Conservation (phyloP, 2,329 filamentous ascomycete species). For the Fusarium nurragi region DNA sequence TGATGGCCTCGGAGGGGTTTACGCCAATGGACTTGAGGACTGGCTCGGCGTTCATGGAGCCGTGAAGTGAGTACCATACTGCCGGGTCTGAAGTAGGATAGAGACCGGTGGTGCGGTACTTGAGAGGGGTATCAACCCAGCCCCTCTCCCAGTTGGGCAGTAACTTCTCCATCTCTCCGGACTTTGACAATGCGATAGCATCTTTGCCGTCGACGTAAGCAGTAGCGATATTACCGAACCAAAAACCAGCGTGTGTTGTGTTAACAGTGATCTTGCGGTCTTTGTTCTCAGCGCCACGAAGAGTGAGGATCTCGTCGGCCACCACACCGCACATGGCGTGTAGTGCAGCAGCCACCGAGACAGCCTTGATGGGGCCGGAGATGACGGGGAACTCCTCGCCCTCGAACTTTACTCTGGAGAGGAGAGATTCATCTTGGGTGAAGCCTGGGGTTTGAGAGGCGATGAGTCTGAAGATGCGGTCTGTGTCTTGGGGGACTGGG, state of each 20-base stretch:
- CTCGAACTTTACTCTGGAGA: slow-evolving; percentile 10
- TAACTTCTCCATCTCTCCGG: background rate
- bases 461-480: slow-evolving; percentile 12
- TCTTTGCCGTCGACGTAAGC: slow-evolving; percentile 9
- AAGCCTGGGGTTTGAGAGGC: slow-evolving; percentile 17
- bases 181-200: background rate
- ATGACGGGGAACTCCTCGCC: slow-evolving; percentile 5
- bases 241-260: slow-evolving; percentile 5
- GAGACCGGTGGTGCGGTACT: slow-evolving; percentile 45
- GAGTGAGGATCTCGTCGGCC: slow-evolving; percentile 13
- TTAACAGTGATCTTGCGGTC: slow-evolving; percentile 7
- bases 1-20: background rate
- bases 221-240: slow-evolving; percentile 22
- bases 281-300: background rate
- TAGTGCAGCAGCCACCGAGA: slow-evolving; percentile 8
- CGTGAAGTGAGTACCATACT: slow-evolving; percentile 62
- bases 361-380: slow-evolving; percentile 18
- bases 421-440: slow-evolving; percentile 5
- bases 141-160: slow-evolving; percentile 15
- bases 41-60: slow-evolving; percentile 57
- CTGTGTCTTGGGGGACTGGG: slow-evolving; percentile 6
- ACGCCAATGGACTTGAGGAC: slow-evolving; percentile 59
- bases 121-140: slow-evolving; percentile 20
- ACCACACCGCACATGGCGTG: slow-evolving; percentile 20
- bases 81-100: slow-evolving; percentile 58